A percentile compares a stretch with the other conserved stretches of the same genome.
phyloP scores from a whole-genome alignment of 768 basidiomycete species.

The Leucocoprinus sp. region DNA sequence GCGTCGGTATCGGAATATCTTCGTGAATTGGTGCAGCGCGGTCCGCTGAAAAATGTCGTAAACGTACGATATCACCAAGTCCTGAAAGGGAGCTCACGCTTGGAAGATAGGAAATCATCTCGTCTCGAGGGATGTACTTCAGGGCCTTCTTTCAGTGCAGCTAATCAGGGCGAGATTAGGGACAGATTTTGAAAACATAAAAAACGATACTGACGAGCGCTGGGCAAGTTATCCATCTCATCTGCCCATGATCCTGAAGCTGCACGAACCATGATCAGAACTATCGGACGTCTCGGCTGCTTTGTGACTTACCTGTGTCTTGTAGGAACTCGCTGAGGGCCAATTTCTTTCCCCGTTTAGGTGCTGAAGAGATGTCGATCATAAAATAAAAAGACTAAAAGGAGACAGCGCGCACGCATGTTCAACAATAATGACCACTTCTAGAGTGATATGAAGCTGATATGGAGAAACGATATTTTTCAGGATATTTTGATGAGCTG shows the following conservation, averaged over 20 bases:
- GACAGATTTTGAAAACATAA: neutral
- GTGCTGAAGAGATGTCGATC: constrained; percentile 41
- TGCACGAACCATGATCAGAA: constrained; percentile 23
- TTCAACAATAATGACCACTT: neutral
- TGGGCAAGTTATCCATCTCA: constrained; percentile 91
- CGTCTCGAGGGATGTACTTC: constrained; percentile 46
- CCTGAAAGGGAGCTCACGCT: constrained; percentile 37
- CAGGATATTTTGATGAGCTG: no score
- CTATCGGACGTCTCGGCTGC: constrained; percentile 14
- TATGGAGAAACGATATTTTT: no score
- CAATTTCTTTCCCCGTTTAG: constrained; percentile 91
- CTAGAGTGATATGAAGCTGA: neutral
- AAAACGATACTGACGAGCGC: constrained; percentile 66
- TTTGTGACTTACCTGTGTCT: constrained; percentile 57
- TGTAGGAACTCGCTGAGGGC: constrained; percentile 89
- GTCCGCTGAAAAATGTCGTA: constrained; percentile 38
- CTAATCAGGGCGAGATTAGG: constrained; percentile 26
- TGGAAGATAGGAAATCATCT: constrained; percentile 58
- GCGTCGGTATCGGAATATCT: constrained; percentile 92
- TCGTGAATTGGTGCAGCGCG: constrained; percentile 56
- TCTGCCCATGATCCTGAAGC: constrained; percentile 97
- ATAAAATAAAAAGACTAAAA: neutral
- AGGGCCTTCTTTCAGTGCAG: constrained; percentile 54
- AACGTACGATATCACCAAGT: constrained; percentile 12
- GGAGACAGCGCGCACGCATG: constrained; percentile 1